Evolutionary conservation across 2,329 filamentous ascomycete species (phyloP).

Genomic region (Colletotrichum sp.): DNA sequence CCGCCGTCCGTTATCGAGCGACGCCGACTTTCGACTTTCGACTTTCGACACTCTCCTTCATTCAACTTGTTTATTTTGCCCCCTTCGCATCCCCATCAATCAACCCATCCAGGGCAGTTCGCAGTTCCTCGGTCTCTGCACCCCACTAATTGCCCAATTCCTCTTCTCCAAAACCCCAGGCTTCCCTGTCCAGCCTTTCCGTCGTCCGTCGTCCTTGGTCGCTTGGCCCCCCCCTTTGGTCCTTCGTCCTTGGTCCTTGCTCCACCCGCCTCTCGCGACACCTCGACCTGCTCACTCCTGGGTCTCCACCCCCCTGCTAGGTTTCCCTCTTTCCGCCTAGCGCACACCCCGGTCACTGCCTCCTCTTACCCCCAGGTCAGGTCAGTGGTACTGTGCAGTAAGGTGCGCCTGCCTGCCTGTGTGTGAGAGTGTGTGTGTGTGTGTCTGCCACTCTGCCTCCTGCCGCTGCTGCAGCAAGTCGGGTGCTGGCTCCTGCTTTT

Average conservation of each 20-base stretch:
- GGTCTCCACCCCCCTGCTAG: conserved; percentile 3
- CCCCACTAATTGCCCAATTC: neutral
- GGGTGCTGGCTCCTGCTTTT: neutral
- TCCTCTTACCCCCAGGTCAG: neutral
- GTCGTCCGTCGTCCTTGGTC: neutral
- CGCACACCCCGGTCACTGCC: neutral
- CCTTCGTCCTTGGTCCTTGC: conserved; percentile 1
- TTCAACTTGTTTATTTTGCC: neutral
- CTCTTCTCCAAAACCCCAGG: neutral
- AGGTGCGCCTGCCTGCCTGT: neutral
- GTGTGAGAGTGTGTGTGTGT: neutral
- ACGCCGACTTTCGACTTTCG: neutral
- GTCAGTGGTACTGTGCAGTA: neutral
- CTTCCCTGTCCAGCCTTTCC: neutral
- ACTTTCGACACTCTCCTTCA: neutral
- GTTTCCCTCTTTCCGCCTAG: conserved; percentile 3
- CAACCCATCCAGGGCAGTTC: neutral
- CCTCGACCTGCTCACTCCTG: neutral
- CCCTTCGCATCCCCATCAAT: neutral
- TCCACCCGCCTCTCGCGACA: neutral
- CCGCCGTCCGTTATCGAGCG: neutral
- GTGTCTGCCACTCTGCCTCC: neutral
- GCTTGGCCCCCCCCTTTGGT: neutral
- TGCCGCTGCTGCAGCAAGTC: neutral
- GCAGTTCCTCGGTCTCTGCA: neutral